These are phyloP conservation scores for Claviceps sp. DNA, from an alignment of 2,329 filamentous ascomycete species.

Conservation along the genomic window DNA sequence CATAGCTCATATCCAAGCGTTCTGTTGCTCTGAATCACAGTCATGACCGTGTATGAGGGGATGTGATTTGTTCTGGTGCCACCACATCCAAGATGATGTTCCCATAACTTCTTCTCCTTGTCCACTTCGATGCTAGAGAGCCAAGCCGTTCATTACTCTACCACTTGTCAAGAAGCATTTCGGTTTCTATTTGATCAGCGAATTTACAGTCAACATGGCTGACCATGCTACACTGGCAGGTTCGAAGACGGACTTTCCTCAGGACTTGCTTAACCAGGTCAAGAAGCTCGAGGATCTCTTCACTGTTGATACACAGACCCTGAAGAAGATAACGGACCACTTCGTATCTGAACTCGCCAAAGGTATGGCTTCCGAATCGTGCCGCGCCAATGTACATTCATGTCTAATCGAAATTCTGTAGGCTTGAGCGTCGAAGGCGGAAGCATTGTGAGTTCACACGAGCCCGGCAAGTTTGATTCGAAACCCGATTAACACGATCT, in stretches of 20 bases:
- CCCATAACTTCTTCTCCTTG: not conserved
- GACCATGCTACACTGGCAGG: slow-evolving; percentile 35
- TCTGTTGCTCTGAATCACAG: not conserved
- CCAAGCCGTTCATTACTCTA: not conserved
- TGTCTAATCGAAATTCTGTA: slow-evolving; percentile 19
- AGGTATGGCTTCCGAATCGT: slow-evolving; percentile 34
- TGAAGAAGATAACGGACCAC: slow-evolving; percentile 83
- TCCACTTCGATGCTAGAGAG: not conserved
- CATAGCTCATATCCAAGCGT: not conserved
- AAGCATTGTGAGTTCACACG: slow-evolving; percentile 59
- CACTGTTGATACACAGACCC: slow-evolving; percentile 60
- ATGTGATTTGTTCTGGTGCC: not conserved
- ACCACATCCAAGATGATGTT: not conserved
- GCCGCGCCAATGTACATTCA: not conserved
- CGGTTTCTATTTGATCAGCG: too few relatives aligned
- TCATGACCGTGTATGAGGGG: not conserved
- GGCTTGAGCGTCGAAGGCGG: slow-evolving; percentile 78
- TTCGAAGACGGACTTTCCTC: slow-evolving; percentile 82
- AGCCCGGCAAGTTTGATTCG: not conserved
- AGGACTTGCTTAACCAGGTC: slow-evolving; percentile 69
- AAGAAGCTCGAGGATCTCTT: slow-evolving; percentile 74
- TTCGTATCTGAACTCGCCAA: slow-evolving; percentile 82
- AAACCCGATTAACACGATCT: slow-evolving; percentile 9
- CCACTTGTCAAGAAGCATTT: too few relatives aligned
- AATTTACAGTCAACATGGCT: slow-evolving; percentile 1